A percentile compares a stretch with the other conserved stretches of the same genome.
phyloP scores from a whole-genome alignment of 2,329 filamentous ascomycete species.

The Ramichloridium luteum region DNA sequence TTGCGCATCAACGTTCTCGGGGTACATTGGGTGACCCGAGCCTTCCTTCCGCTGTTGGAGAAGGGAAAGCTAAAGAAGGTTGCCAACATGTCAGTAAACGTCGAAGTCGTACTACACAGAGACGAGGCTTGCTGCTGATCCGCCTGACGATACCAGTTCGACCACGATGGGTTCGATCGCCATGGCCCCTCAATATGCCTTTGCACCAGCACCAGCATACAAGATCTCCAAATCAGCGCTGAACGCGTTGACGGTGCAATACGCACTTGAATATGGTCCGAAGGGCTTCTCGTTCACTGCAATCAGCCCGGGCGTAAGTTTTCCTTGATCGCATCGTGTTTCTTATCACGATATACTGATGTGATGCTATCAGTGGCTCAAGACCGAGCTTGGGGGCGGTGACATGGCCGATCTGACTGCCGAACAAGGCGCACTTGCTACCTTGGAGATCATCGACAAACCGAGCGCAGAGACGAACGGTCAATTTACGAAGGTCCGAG shows the following conservation, averaged over 20 bases:
- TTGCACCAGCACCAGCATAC: constrained; percentile 26
- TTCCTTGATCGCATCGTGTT: background rate
- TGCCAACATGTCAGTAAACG: constrained; percentile 34
- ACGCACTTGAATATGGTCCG: constrained; percentile 25
- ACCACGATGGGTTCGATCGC: constrained; percentile 33
- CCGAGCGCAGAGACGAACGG: constrained; percentile 31
- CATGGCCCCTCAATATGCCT: constrained; percentile 13
- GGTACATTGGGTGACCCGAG: constrained; percentile 29
- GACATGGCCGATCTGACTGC: constrained; percentile 30
- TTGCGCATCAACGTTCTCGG: constrained; percentile 30
- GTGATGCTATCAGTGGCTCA: constrained; percentile 38
- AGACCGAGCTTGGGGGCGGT: constrained; percentile 32
- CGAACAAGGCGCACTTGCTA: constrained; percentile 27
- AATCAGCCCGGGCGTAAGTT: constrained; percentile 35
- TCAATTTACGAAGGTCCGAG: constrained; percentile 36
- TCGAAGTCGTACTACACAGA: too few relatives aligned
- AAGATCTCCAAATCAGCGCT: constrained; percentile 38
- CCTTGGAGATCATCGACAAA: constrained; percentile 35
- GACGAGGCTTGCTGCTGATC: background rate
- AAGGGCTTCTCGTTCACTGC: constrained; percentile 34
- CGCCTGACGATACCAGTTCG: constrained; percentile 19
- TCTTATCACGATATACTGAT: background rate
- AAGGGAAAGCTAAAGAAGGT: constrained; percentile 33
- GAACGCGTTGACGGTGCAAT: constrained; percentile 38
- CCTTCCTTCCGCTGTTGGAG: constrained; percentile 28